Base-by-base conservation (phyloP, 768 basidiomycete genomes). In the Termitomyces sp. region DNA sequence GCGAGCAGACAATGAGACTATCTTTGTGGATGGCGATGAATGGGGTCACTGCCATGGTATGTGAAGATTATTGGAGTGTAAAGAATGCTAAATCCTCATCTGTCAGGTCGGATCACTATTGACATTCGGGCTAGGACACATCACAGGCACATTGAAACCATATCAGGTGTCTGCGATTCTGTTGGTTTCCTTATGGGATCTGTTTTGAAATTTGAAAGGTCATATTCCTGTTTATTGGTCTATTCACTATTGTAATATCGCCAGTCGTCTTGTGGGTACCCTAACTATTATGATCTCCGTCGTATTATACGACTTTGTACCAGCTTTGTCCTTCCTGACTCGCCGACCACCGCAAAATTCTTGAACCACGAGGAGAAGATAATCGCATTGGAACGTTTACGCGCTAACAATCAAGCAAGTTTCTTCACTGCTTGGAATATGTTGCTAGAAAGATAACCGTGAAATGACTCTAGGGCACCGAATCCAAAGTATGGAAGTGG, bases 401-500 rank as follows among this genome's bases (percentile, higher is more conserved):
- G 73, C 0, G 73, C 69, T 9, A 80, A 80, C 58, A 77, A 79
- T 58, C 74, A 75, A 65, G 72, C 70, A 40, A 30, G 32, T 9
- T n/a, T 9, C 20, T 43, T 22, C 42, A 50, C 33, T 35, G 12
- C 12, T 51, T 32, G 30, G 30, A 30, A 30, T 22, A 24, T 26
- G 43, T 42, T 58, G 5, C 20, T 8, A 14, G 18, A 24, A 28
- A 46, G 9, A 36, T 16, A 12, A 55, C 24, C 20, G 20, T 30
- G 6, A 46, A 10, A 20, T 40, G 2, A n/a, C 18, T 44, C 5
- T 42, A 70, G 73, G 77, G 73, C 24, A 75, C 71, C 6, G 78
- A 79, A 59, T 69, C 72, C 10, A 80, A 80, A 61, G 67, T 72
- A 4, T 78, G 76, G 75, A 79, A 78, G 64, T 74, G 73, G 73